Percentiles rank a stretch among this genome's conserved stretches.
Conservation (phyloP, 2,329 filamentous ascomycete species). For the Kalmusia sp. region DNA sequence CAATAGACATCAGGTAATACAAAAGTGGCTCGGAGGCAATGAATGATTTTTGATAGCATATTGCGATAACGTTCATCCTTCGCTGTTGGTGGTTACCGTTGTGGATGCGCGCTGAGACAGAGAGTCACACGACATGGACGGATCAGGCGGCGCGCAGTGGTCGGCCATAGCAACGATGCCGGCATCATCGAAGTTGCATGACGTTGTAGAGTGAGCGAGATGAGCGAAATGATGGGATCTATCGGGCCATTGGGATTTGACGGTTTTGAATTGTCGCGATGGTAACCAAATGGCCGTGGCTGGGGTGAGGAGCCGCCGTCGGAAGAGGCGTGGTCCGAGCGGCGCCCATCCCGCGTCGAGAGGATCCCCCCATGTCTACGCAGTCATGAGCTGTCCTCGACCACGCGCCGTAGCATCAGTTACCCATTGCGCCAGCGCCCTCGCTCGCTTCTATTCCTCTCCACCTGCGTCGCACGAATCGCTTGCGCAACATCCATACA, state of each 20-base stretch:
- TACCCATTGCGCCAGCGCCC: neutral
- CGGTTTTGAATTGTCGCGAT: neutral
- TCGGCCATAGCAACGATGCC: neutral
- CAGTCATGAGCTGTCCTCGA: neutral
- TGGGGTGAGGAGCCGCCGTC: neutral
- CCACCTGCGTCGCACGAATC: neutral
- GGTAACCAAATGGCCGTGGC: neutral
- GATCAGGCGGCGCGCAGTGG: neutral
- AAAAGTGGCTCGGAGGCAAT: too few relatives aligned
- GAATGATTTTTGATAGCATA: too few relatives aligned
- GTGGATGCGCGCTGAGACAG: too few relatives aligned
- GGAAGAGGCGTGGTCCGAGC: neutral
- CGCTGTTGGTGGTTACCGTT: too few relatives aligned
- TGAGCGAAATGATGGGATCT: too few relatives aligned
- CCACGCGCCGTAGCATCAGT: neutral
- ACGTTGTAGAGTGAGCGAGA: neutral
- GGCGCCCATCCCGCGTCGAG: neutral
- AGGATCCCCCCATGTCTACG: neutral
- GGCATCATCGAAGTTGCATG: neutral
- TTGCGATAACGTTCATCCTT: too few relatives aligned
- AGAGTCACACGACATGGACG: neutral
- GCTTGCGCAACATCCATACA: neutral
- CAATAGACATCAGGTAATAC: too few relatives aligned
- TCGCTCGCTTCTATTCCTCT: constrained; percentile 2
- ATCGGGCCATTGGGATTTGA: neutral